A percentile compares a stretch with the other conserved stretches of the same genome.
These are phyloP conservation scores for Alternaria metachromatica DNA, from an alignment of 2,329 filamentous ascomycete species.

Conservation along the genomic window DNA sequence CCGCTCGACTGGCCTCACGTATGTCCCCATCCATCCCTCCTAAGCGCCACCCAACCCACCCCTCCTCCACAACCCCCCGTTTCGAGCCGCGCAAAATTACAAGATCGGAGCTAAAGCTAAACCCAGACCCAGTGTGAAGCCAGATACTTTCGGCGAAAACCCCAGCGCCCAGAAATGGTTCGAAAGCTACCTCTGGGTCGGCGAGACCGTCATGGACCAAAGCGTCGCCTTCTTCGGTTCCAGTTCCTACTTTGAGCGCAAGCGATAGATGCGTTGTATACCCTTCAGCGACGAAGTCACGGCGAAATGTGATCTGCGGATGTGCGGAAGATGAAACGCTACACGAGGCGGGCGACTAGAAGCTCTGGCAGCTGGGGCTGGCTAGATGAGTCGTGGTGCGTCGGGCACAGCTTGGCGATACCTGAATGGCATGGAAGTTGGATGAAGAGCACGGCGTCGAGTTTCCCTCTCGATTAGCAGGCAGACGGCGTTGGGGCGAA, in stretches of 20 bases:
- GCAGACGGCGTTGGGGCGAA: constrained; percentile 8
- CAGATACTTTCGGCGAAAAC: constrained; percentile 82
- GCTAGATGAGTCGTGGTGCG: not conserved
- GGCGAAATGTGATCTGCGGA: not conserved
- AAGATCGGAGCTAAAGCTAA: constrained; percentile 30
- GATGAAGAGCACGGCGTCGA: not conserved
- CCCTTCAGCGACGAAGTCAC: not conserved
- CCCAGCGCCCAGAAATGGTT: constrained; percentile 88
- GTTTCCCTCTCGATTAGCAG: not conserved
- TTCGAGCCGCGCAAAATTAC: constrained; percentile 1
- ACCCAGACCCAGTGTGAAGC: constrained; percentile 78
- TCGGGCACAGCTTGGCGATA: not conserved
- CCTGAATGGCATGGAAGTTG: not conserved
- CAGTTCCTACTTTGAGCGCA: constrained; percentile 90
- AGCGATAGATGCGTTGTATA: constrained; percentile 54
- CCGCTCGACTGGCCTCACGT: constrained; percentile 97
- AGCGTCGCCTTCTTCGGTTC: constrained; percentile 89
- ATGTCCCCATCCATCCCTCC: constrained; percentile 54
- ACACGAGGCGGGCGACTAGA: not conserved
- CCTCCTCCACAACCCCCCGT: constrained; percentile 6
- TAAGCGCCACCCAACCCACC: not conserved
- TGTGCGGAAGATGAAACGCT: not conserved
- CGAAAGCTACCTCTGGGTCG: constrained; percentile 89
- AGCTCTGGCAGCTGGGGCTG: not conserved
- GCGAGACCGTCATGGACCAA: constrained; percentile 98